A percentile compares a stretch with the other conserved stretches of the same genome.
Evolutionary conservation across 345 rosid genomes (phyloP).

Genomic region (Cochlearia excelsa): DNA sequence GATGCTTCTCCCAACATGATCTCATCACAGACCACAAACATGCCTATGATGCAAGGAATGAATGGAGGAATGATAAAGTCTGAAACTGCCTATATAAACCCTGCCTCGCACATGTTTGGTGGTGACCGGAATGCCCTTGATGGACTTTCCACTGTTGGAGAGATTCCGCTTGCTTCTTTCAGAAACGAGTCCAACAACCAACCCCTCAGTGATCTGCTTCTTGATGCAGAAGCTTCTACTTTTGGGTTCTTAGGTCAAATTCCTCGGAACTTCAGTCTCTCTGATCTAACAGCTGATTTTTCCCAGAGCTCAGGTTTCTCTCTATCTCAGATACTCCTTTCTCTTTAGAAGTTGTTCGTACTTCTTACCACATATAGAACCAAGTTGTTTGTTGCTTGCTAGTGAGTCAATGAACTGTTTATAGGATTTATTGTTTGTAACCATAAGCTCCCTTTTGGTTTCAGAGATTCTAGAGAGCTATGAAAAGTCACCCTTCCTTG

Average conservation of each 20-base stretch:
- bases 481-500: conserved; percentile 77
- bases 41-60: conserved; percentile 58
- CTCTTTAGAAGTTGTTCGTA: background rate
- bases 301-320: conserved; percentile 85
- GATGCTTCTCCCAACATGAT: conserved; percentile 59
- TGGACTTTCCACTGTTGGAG: conserved; percentile 60
- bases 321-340: conserved; percentile 9
- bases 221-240: conserved; percentile 69
- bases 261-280: conserved; percentile 84
- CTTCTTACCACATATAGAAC: background rate
- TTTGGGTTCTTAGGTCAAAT: conserved; percentile 79
- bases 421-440: conserved; percentile 16
- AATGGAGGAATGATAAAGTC: conserved; percentile 54
- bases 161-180: conserved; percentile 68
- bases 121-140: conserved; percentile 66
- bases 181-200: conserved; percentile 41
- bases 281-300: conserved; percentile 88
- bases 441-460: conserved; percentile 13
- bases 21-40: conserved; percentile 63
- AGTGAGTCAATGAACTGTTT: background rate
- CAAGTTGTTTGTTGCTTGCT: background rate
- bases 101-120: conserved; percentile 64
- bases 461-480: conserved; percentile 87
- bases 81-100: conserved; percentile 66
- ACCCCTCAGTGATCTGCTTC: conserved; percentile 58